Evolutionary conservation across 352 stramenopile genomes (phyloP), one percentile per base, ranked within the genome.

Genomic region (Aphanomyces euteiches): DNA sequence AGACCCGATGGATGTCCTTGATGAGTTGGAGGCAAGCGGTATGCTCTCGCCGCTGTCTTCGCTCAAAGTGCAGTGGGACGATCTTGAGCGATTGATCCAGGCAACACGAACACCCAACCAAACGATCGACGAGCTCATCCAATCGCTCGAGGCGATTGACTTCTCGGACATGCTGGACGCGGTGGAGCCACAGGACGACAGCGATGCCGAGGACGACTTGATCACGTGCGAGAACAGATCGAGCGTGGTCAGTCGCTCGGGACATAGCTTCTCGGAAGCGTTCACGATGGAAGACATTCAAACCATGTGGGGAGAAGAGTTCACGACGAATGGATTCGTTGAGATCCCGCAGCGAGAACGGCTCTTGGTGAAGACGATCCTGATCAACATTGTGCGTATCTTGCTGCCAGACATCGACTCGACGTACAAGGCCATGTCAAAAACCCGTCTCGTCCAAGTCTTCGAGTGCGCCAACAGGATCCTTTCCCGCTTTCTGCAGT

Each of bases 261-360:
- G 10, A 28, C 10, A 17, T 7, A 13, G 6, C 36, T 10, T 8
- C 34, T 41, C 56, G 36, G 41, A 54, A 15, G 63, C 63, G 7
- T 69, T 69, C 34, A 69, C 63, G 19, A 74, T 90, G 79, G 60
- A 93, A 93, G 76, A 88, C 34, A 73, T 73, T 59, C 38, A 53
- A 8, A 28, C 17, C 13, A n/a, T 47, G 36, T 69, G 63, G 63
- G 63, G 63, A 12, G 63, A 69, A 8, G 45, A 69, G n/a, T 41
- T 56, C n/a, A 17, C 59, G n/a, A 19, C 45, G n/a, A 15, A 38
- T 53, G 50, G 28, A 8, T 38, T 69, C 36, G 37, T 69, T n/a
- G 15, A 69, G 7, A 69, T 69, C 8, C 63, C 63, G n/a, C 41
- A 69, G 38, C 47, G 63, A 5, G 63, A 69, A 37, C 63, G 54